Percentiles rank a stretch among this genome's conserved stretches.
phyloP scores from a whole-genome alignment of 2,329 filamentous ascomycete genomes.

The Venturia pyrina region DNA sequence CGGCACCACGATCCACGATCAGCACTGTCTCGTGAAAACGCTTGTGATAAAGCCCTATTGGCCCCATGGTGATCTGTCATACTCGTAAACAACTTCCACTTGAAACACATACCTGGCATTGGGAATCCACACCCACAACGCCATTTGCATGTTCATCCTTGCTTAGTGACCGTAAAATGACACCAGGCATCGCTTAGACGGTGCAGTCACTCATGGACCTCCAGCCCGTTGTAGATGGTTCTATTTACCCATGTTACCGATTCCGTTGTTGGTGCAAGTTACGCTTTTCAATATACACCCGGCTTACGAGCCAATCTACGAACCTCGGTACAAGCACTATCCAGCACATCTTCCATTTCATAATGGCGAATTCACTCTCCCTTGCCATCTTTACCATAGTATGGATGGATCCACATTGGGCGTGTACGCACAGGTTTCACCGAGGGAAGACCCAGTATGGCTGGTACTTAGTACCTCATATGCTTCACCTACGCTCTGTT shows the following conservation, averaged over 20 bases:
- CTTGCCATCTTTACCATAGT: too few relatives aligned
- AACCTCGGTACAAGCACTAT: background rate
- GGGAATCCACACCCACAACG: background rate
- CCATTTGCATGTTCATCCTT: background rate
- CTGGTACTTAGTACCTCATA: background rate
- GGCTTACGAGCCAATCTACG: background rate
- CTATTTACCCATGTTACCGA: background rate
- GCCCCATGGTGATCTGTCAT: background rate
- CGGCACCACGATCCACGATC: background rate
- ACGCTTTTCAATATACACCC: background rate
- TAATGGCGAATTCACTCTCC: background rate
- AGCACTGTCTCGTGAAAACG: background rate
- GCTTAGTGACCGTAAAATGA: background rate
- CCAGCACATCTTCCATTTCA: background rate
- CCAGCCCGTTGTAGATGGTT: background rate
- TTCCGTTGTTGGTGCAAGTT: background rate
- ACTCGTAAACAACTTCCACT: background rate
- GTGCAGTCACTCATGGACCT: background rate
- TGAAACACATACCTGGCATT: background rate
- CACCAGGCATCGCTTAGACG: background rate
- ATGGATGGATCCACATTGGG: background rate
- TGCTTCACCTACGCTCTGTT: background rate
- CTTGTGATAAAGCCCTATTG: background rate
- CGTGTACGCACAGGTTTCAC: background rate
- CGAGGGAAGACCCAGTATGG: background rate